Evolutionary conservation across 331 rosid species (phyloP), one percentile per base, ranked within the genome.

Genomic region (Cydonia oblonga): DNA sequence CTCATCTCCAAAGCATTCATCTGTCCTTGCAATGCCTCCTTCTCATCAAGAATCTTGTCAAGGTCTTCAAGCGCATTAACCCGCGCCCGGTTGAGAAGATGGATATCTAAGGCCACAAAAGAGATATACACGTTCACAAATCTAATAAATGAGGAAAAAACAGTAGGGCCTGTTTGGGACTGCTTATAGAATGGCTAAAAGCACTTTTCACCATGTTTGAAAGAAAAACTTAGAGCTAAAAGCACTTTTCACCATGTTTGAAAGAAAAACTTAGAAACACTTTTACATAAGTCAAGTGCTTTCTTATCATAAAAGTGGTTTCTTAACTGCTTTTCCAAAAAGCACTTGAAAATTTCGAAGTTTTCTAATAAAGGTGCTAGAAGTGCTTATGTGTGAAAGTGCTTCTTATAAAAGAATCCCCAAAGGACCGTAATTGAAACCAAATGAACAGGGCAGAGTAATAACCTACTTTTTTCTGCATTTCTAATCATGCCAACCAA

Each of bases 391-490:
- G 53, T 9, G 0, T 1, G 54, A 6, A 49, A 49, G n/a, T 49
- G 22, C 56, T 49, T 49, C 56, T 18, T 16, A 49, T 10, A 49
- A 18, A 18, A 49, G 56, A 49, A 4, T 49, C 56, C 56, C 56
- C 6, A 18, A 49, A 4, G 56, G 56, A 49, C 56, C 56, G 0
- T 49, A 49, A 62, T 68, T 15, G 33, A 72, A 68, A 59, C 10
- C 40, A 72, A 72, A 74, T 40, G 77, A 78, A 71, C 26, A 76
- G 13, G 66, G 32, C 35, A 76, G 69, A 74, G 67, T 64, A 38
- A 30, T 30, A 49, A 78, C 95, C 66, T 87, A 95, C 99, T 95
- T 78, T 83, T 88, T 84, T 95, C 97, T 6, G 96, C 96, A 78
- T 86, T 86, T 82, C 68, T 85, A 80, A 89, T 87, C 90, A 95